Evolutionary conservation across 169 alveolate genomes (phyloP), one percentile per base, ranked within the genome.

Genomic region (Eimeria praecox): DNA sequence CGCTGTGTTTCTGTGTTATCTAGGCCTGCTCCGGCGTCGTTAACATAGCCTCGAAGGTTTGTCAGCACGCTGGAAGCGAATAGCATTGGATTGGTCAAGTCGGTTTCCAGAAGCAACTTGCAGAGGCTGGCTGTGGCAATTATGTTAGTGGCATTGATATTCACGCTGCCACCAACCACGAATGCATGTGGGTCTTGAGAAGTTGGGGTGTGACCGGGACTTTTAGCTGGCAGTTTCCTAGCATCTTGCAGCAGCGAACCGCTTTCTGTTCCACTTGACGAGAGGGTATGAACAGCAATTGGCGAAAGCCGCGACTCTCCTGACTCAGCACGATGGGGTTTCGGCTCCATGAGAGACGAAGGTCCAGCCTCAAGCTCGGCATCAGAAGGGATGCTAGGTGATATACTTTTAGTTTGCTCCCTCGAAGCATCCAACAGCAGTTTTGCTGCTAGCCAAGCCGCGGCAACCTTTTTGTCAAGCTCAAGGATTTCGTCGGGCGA

Each of bases 21-120:
- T 16, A 87, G 49, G 69, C 94, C 94, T 10, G 94, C 94, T 12
- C 82, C 94, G 10, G 94, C 35, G 59, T 87, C 94, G 46, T 40
- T 87, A 9, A 87, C 42, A 64, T 87, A 87, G 44, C 94, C 94
- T 18, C 94, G 94, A 49, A 87, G 3, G 62, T 62, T 64, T 8
- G 80, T 30, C 14, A 87, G 49, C 56, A 87, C 59, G 78, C 14
- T n/a, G 33, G 33, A 38, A 3, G 85, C 59, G n/a, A 87, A 64
- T 27, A 87, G 42, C 62, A 54, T 27, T 59, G 94, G 94, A 14
- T 87, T 87, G 42, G 66, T 59, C n/a, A 87, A 3, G 6, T 64
- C 83, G 27, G 85, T 59, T 10, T 59, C 83, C 40, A 59, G 52
- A 62, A 87, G 94, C 27, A 3, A 6, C 83, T 33, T 40, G 94